Conservation (phyloP, 805 yeast genomes). For the Wickerhamomyces bovis region DNA sequence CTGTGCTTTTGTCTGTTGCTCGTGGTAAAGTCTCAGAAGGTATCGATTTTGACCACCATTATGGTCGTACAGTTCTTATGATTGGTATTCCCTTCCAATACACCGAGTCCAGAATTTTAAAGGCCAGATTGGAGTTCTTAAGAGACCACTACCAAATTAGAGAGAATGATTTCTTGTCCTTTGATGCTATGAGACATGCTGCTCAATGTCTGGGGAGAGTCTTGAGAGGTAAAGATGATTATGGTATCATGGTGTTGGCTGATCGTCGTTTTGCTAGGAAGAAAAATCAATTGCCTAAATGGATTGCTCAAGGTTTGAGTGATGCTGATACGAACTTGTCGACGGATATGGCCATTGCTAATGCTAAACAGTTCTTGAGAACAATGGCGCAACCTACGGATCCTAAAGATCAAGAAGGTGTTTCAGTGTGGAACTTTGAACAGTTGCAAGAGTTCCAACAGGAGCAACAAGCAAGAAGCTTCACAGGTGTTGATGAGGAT, state of each 20-base stretch:
- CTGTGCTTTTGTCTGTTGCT: conserved; percentile 92
- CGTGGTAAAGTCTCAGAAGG: conserved; percentile 99
- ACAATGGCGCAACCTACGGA: conserved; percentile 92
- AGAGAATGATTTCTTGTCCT: conserved; percentile 91
- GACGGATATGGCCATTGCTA: conserved; percentile 95
- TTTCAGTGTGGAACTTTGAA: conserved; percentile 83
- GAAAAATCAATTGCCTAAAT: conserved; percentile 84
- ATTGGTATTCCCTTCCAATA: conserved; percentile 99
- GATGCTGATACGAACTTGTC: conserved; percentile 91
- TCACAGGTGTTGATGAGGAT: conserved; percentile 18
- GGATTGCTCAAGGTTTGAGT: conserved; percentile 90
- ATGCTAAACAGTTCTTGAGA: conserved; percentile 86
- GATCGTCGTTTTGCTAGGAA: conserved; percentile 88
- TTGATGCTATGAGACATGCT: conserved; percentile 99
- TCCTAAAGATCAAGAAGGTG: conserved; percentile 87
- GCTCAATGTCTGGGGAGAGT: conserved; percentile 98
- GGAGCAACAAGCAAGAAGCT: conserved; percentile 32
- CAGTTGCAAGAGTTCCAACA: conserved; percentile 57
- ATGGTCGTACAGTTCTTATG: conserved; percentile 96
- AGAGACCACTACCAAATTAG: conserved; percentile 89
- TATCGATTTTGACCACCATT: conserved; percentile 97
- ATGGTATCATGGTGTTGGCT: conserved; percentile 97
- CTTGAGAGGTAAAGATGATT: conserved; percentile 95
- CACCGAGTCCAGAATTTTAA: conserved; percentile 92
- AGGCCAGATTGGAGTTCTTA: conserved; percentile 89